Conservation (phyloP, 768 basidiomycete species). For the Hebeloma cylindrosporum region DNA sequence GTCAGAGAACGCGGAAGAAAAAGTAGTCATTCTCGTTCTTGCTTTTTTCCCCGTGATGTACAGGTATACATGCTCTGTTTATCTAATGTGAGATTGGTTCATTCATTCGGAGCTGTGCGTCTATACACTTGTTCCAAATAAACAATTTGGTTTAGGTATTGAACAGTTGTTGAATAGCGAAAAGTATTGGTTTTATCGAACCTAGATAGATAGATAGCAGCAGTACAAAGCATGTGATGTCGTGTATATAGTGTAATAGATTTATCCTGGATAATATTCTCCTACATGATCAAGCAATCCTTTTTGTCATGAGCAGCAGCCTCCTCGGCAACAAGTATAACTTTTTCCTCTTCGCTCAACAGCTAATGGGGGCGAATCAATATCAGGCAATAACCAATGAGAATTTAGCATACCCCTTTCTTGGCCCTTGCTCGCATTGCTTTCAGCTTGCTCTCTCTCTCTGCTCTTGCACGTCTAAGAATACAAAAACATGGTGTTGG, state of each 20-base stretch:
- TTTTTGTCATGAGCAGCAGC: constrained; percentile 42
- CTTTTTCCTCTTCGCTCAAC: constrained; percentile 65
- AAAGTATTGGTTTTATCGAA: too few relatives aligned
- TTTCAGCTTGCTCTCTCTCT: constrained; percentile 66
- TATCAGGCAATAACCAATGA: background rate
- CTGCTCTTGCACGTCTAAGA: constrained; percentile 69
- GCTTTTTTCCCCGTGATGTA: too few relatives aligned
- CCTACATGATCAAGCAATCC: constrained; percentile 59
- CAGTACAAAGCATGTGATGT: too few relatives aligned
- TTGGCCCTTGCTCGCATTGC: constrained; percentile 72
- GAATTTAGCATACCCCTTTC: constrained; percentile 60
- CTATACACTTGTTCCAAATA: too few relatives aligned
- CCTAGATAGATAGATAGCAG: too few relatives aligned
- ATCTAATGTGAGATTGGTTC: too few relatives aligned
- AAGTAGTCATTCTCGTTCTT: constrained; percentile 9
- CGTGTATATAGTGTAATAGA: too few relatives aligned
- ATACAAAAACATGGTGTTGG: constrained; percentile 27
- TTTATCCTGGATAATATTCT: background rate
- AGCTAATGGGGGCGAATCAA: constrained; percentile 36
- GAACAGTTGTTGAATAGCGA: too few relatives aligned
- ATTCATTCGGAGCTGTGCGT: too few relatives aligned
- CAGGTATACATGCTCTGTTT: too few relatives aligned
- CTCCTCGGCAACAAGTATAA: constrained; percentile 52
- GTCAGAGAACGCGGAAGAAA: constrained; percentile 50
- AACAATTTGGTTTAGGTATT: too few relatives aligned